A percentile compares a stretch with the other conserved stretches of the same genome.
These are phyloP conservation scores for Pseudozyma flocculosa DNA, from an alignment of 1,284 basidiomycete species.

Conservation along the genomic window DNA sequence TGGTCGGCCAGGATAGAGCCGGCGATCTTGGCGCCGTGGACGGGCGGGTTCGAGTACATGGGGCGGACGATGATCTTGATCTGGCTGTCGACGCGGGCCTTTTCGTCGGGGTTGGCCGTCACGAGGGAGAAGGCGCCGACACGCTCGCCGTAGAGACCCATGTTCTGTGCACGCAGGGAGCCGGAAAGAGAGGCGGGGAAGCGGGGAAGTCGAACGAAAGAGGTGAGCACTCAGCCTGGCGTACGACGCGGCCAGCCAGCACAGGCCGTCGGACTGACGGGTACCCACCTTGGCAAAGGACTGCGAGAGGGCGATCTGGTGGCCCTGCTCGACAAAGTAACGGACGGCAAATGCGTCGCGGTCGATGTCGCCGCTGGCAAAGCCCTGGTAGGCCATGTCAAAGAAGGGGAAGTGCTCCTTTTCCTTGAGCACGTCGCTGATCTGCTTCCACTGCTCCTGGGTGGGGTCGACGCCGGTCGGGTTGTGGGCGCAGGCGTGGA, in stretches of 20 bases:
- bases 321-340: slow-evolving; percentile 59
- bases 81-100: slow-evolving; percentile 56
- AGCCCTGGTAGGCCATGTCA: slow-evolving; percentile 79
- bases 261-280: too few species aligned
- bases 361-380: slow-evolving; percentile 54
- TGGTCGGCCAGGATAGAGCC: slow-evolving; percentile 59
- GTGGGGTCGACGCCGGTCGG: slow-evolving; percentile 60
- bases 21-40: slow-evolving; percentile 67
- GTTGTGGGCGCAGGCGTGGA: slow-evolving; percentile 64
- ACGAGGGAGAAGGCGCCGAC: slow-evolving; percentile 54
- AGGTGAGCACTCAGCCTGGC: too few species aligned
- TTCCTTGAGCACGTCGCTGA: slow-evolving; percentile 62
- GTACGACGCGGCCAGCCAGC: too few species aligned
- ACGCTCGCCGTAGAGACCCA: slow-evolving; percentile 59
- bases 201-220: too few species aligned
- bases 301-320: slow-evolving; percentile 53
- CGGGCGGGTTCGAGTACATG: slow-evolving; percentile 96
- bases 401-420: slow-evolving; percentile 89
- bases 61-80: slow-evolving; percentile 91
- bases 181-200: too few species aligned
- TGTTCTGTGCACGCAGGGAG: too few species aligned
- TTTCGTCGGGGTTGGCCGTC: slow-evolving; percentile 52
- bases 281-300: slow-evolving; percentile 46
- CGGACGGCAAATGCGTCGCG: slow-evolving; percentile 56
- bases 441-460: slow-evolving; percentile 55